Conservation (phyloP, 768 basidiomycete species). For the Russula foetens region DNA sequence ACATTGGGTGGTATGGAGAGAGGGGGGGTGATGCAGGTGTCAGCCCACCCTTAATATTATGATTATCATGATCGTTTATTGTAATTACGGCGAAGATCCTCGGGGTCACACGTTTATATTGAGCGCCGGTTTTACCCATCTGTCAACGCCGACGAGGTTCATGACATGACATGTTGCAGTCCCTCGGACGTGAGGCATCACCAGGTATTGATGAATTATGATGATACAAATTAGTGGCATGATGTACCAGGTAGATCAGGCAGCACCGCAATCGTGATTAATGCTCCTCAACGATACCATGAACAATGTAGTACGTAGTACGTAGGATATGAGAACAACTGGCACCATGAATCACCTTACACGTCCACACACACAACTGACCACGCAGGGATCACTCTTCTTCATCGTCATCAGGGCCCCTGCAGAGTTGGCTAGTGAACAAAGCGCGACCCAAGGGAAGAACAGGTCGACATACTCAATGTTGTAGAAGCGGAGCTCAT, state of each 20-base stretch:
- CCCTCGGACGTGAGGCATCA: too few species aligned
- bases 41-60: neutral
- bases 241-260: neutral
- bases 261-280: neutral
- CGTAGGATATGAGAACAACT: neutral
- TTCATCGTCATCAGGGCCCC: constrained; percentile 46
- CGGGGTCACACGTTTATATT: constrained; percentile 4
- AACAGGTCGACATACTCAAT: constrained; percentile 65
- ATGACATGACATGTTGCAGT: too few species aligned
- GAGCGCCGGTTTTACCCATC: too few species aligned
- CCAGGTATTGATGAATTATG: too few species aligned
- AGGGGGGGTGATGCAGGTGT: constrained; percentile 21
- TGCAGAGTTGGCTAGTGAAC: constrained; percentile 18
- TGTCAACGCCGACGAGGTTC: too few species aligned
- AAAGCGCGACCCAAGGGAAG: neutral
- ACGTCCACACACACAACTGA: too few species aligned
- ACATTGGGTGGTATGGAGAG: constrained; percentile 4
- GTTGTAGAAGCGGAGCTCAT: constrained; percentile 93
- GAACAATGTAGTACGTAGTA: neutral
- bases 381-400: constrained; percentile 29
- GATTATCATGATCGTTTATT: neutral
- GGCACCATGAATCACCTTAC: neutral
- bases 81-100: neutral
- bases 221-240: neutral
- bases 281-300: neutral